phyloP scores from a whole-genome alignment of 176 grass and related monocot genomes.

The Carex kokanica region DNA sequence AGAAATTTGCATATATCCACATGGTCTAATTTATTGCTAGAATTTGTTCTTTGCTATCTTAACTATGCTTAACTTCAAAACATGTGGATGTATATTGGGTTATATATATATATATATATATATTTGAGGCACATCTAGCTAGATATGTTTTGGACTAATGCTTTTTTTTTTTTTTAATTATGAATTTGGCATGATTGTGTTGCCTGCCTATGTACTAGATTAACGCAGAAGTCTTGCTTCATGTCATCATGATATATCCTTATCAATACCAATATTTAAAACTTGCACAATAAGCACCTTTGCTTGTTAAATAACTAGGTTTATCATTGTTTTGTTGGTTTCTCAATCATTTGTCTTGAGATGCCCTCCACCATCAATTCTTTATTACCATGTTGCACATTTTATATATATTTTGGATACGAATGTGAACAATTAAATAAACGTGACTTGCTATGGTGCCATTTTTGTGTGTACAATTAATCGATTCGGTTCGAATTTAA shows the following conservation, averaged over 20 bases:
- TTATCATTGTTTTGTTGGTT: slow-evolving; percentile 48
- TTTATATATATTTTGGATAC: neutral
- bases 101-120: too few relatives aligned
- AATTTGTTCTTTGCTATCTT: neutral
- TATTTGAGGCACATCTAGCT: neutral
- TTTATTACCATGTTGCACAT: slow-evolving; percentile 2
- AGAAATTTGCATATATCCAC: too few relatives aligned
- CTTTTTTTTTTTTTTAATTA: slow-evolving; percentile 10
- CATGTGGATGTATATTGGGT: neutral
- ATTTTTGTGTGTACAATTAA: too few relatives aligned
- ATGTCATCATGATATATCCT: slow-evolving; percentile 40
- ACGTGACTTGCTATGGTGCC: neutral
- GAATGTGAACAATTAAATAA: neutral
- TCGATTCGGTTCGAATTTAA: neutral
- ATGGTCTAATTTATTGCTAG: too few relatives aligned
- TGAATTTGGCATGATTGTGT: slow-evolving; percentile 37
- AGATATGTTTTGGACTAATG: neutral
- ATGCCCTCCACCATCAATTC: slow-evolving; percentile 32
- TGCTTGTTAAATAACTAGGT: slow-evolving; percentile 24
- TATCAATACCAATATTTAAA: slow-evolving; percentile 42
- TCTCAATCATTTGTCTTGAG: slow-evolving; percentile 58
- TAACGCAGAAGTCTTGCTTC: slow-evolving; percentile 26
- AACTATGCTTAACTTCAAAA: neutral
- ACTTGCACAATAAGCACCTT: slow-evolving; percentile 31
- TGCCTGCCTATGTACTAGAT: slow-evolving; percentile 31